These are phyloP conservation scores for Stemphylium vesicarium DNA, from an alignment of 2,329 filamentous ascomycete species.

Conservation along the genomic window DNA sequence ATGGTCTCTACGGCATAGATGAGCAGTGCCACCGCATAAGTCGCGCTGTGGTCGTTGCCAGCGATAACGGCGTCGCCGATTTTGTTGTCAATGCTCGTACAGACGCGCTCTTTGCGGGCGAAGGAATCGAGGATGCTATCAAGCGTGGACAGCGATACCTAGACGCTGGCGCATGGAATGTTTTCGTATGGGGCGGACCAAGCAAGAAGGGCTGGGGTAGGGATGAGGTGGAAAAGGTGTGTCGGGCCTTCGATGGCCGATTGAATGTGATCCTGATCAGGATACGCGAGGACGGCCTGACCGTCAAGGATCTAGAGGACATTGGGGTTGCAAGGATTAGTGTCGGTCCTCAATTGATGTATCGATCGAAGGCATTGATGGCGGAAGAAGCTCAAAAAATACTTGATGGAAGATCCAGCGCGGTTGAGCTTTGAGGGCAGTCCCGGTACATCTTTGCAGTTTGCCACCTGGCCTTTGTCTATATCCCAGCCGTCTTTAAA, in stretches of 20 bases:
- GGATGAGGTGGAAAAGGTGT: conserved; percentile 31
- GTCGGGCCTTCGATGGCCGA: conserved; percentile 30
- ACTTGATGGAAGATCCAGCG: conserved; percentile 17
- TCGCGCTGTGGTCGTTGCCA: conserved; percentile 52
- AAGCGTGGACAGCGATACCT: conserved; percentile 63
- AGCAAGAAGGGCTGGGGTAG: conserved; percentile 42
- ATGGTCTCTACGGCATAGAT: conserved; percentile 50
- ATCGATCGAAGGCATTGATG: conserved; percentile 17
- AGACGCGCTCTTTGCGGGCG: conserved; percentile 58
- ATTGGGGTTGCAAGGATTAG: conserved; percentile 44
- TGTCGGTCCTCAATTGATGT: conserved; percentile 41
- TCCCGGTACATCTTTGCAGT: too few relatives aligned
- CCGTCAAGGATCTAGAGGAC: conserved; percentile 31
- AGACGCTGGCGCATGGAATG: conserved; percentile 63
- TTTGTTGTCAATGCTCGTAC: conserved; percentile 61
- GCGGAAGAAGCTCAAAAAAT: conserved; percentile 27
- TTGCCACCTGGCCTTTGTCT: too few relatives aligned
- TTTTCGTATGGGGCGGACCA: conserved; percentile 66
- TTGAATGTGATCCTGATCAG: conserved; percentile 38
- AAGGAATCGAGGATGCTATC: conserved; percentile 57
- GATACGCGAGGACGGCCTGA: conserved; percentile 26
- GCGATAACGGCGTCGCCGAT: conserved; percentile 54
- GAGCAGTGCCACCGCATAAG: conserved; percentile 59
- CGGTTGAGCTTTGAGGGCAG: too few relatives aligned
- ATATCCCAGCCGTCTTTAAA: too few relatives aligned